These are phyloP conservation scores for Naganishia liquefaciens DNA, from an alignment of 1,284 basidiomycete genomes.

Conservation along the genomic window DNA sequence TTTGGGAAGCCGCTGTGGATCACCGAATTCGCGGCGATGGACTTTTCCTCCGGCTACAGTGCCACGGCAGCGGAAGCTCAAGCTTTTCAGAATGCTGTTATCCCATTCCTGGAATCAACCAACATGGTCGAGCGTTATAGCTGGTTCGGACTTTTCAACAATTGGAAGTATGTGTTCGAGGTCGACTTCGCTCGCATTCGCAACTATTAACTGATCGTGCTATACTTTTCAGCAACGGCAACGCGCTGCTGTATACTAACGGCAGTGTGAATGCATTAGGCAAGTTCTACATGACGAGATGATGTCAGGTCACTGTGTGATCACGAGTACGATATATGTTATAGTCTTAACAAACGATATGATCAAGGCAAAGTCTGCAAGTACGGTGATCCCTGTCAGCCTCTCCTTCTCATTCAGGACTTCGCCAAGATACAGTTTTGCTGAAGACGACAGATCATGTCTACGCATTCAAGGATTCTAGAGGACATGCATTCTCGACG, in stretches of 20 bases:
- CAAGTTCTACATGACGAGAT: conserved; percentile 35
- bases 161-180: conserved; percentile 3
- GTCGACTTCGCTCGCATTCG: not conserved
- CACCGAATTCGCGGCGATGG: conserved; percentile 37
- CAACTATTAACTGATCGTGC: not conserved
- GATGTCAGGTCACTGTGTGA: conserved; percentile 1
- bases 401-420: too few species aligned
- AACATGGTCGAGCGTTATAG: conserved; percentile 40
- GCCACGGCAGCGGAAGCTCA: conserved; percentile 37
- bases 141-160: conserved; percentile 44
- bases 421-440: too few species aligned
- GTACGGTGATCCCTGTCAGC: too few species aligned
- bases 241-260: conserved; percentile 39
- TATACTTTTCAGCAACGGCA: conserved; percentile 24
- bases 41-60: conserved; percentile 32
- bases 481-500: too few species aligned
- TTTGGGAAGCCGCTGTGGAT: conserved; percentile 45
- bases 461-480: too few species aligned
- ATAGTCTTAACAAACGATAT: too few species aligned
- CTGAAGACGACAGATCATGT: too few species aligned
- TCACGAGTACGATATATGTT: not conserved
- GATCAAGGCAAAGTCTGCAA: too few species aligned
- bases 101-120: conserved; percentile 38
- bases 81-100: conserved; percentile 41
- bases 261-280: conserved; percentile 40